phyloP scores from a whole-genome alignment of 208 protist species.

The Acanthamoeba divionensis region DNA sequence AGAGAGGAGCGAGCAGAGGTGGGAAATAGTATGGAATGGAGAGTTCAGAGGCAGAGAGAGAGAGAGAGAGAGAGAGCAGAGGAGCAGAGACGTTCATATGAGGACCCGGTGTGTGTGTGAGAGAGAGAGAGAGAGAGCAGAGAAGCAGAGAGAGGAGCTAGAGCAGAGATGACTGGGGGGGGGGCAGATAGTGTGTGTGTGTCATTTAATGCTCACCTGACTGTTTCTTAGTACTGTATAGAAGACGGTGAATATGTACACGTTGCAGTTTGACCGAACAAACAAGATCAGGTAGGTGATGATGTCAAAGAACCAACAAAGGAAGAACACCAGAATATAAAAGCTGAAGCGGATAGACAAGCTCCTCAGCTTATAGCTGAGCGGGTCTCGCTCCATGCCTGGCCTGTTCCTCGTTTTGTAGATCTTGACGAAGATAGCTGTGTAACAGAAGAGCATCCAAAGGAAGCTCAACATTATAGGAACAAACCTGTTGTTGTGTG shows the following conservation, averaged over 20 bases:
- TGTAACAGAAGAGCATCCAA: conserved; percentile 6
- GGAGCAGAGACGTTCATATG: too few relatives aligned
- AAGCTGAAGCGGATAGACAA: conserved; percentile 16
- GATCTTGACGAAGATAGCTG: background rate
- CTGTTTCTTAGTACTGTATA: background rate
- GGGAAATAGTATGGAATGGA: too few relatives aligned
- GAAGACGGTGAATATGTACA: background rate
- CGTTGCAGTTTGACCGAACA: background rate
- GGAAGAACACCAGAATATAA: conserved; percentile 27
- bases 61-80: too few relatives aligned
- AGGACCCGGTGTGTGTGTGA: too few relatives aligned
- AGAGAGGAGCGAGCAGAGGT: background rate
- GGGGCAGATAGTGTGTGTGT: too few relatives aligned
- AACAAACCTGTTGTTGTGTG: too few relatives aligned
- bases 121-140: background rate
- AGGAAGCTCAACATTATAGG: background rate
- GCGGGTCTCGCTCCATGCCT: too few relatives aligned
- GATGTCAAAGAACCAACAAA: conserved; percentile 23
- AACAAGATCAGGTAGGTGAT: conserved; percentile 29
- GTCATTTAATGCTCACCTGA: background rate
- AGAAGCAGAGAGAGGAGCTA: background rate
- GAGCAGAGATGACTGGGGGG: background rate
- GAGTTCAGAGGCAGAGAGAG: too few relatives aligned
- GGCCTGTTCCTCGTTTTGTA: too few relatives aligned
- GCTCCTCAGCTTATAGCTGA: too few relatives aligned